Evolutionary conservation across 306 rosid genomes (phyloP).

Genomic region (Cicer chorassanicum): DNA sequence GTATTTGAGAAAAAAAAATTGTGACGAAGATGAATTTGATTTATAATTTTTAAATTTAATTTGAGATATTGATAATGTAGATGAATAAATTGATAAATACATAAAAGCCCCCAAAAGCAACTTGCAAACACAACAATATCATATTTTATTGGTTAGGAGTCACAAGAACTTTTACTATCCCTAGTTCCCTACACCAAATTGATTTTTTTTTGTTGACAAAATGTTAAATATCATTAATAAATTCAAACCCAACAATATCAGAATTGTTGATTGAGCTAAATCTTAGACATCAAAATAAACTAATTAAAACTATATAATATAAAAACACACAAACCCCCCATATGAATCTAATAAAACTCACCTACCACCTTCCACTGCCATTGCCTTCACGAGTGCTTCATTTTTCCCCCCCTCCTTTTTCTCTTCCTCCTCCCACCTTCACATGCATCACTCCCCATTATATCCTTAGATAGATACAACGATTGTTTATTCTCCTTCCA

Average conservation of each 20-base stretch:
- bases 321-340: conserved; percentile 38
- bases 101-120: conserved; percentile 20
- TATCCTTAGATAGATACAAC: conserved; percentile 48
- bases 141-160: conserved; percentile 14
- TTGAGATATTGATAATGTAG: no score
- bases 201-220: no score
- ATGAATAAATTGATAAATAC: background rate
- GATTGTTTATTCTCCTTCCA: conserved; percentile 50
- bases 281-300: background rate
- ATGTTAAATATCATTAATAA: no score
- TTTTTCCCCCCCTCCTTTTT: conserved; percentile 28
- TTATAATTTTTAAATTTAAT: no score
- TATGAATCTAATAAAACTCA: conserved; percentile 64
- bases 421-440: conserved; percentile 34
- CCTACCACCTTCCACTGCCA: conserved; percentile 58
- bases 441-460: conserved; percentile 45
- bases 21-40: no score
- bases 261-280: no score
- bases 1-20: no score
- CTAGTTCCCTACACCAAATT: background rate
- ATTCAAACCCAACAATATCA: no score
- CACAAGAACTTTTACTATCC: conserved; percentile 13
- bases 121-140: conserved; percentile 15
- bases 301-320: conserved; percentile 33
- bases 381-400: conserved; percentile 91